Evolutionary conservation across 306 rosid genomes (phyloP).

Genomic region (Coriaria nepalensis): DNA sequence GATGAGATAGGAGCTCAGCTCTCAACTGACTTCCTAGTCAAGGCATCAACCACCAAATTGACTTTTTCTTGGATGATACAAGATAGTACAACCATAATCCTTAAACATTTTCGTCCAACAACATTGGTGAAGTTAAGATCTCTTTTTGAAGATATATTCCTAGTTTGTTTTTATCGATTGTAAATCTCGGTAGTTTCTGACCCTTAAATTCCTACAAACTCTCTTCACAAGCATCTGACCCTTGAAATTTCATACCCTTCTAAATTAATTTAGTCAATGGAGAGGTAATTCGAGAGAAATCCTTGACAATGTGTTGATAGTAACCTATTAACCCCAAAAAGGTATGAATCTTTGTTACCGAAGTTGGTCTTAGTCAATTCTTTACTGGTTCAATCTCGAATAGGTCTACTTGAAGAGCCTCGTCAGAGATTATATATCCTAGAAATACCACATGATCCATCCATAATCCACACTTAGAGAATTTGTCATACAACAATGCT

Average conservation of each 20-base stretch:
- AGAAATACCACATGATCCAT: too few relatives aligned
- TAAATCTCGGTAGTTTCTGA: neutral
- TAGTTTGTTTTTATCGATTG: neutral
- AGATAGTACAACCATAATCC: neutral
- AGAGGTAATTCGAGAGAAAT: neutral
- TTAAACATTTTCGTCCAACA: neutral
- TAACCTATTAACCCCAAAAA: neutral
- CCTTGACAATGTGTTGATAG: neutral
- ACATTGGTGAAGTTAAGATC: neutral
- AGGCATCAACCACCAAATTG: neutral
- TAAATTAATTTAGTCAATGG: neutral
- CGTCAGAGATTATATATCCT: neutral
- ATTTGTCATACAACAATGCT: too few relatives aligned
- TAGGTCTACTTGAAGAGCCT: neutral
- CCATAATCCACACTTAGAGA: neutral
- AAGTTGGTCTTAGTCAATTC: neutral
- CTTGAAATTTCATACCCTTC: neutral
- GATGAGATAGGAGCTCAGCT: too few relatives aligned
- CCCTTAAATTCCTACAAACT: too few relatives aligned
- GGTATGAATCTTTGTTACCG: neutral
- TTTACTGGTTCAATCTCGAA: neutral
- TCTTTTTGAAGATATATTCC: neutral
- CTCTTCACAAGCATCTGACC: neutral
- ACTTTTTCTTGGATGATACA: neutral
- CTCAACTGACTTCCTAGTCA: too few relatives aligned